Evolutionary conservation across 1,284 basidiomycete species (phyloP), one percentile per base, ranked within the genome.

Genomic region (Ceratobasidium papillatum): DNA sequence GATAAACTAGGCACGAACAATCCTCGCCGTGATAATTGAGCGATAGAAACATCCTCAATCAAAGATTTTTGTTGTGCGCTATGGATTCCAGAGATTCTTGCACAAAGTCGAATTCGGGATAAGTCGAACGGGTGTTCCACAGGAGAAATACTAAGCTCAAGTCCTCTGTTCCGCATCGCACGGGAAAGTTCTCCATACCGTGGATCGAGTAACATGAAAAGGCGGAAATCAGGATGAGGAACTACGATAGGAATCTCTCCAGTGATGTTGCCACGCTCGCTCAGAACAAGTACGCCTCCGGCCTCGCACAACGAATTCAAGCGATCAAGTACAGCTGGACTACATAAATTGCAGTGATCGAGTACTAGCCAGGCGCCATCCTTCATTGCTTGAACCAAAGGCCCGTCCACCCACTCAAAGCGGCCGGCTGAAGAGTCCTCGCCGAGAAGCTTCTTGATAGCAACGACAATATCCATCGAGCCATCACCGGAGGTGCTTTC

Each of bases 131-230:
- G 45, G 45, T 62, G 56, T 8, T 68, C 54, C 36, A 75, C 27
- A 64, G 62, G 56, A 17, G 85, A 75, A 43, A 93, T 79, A 32
- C 87, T 87, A 45, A 99, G 87, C 82, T 99, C 98, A 52, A 99
- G 86, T 43, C 97, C 98, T 78, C 98, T 91, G 82, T 99, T 99
- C 51, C 98, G 90, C 98, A 99, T 99, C 0, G 98, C 98, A 47
- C 98, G 88, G 7, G 97, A 99, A 11, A 99, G 85, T 83, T 99
- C 98, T 62, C 98, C 98, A 78, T 93, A 88, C 76, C 91, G 89
- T 25, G 95, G 92, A 80, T 99, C 94, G 74, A 98, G 90, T 3
- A 91, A 90, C 95, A 99, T 98, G 83, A 99, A 94, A 9, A 99
- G 85, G 41, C 96, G 88, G 84, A 99, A 99, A 79, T 92, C 85